These are phyloP conservation scores for Chlamydomonas applanata DNA, from an alignment of 139 green algal genomes.

Conservation along the genomic window DNA sequence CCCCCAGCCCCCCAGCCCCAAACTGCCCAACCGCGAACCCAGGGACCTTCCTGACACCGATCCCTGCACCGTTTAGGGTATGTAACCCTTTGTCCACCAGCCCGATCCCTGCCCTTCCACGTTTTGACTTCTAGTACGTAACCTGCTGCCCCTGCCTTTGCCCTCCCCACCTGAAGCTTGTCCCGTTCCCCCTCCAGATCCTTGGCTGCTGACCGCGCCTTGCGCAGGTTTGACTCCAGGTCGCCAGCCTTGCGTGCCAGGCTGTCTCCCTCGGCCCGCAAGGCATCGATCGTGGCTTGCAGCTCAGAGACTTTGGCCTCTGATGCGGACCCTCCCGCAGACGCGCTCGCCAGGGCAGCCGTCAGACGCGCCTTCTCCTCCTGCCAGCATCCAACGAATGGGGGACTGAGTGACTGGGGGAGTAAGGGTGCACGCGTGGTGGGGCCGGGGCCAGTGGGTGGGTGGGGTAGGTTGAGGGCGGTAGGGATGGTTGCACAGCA, in stretches of 20 bases:
- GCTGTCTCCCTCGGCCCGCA: slow-evolving; percentile 62
- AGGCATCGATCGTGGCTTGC: slow-evolving; percentile 25
- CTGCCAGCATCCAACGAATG: slow-evolving; percentile 35
- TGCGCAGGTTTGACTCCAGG: slow-evolving; percentile 72
- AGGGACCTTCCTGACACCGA: too few species aligned
- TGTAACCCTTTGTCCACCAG: too few species aligned
- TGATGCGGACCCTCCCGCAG: slow-evolving; percentile 24
- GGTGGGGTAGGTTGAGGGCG: too few species aligned
- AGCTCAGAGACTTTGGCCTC: slow-evolving; percentile 44
- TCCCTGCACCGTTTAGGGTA: too few species aligned
- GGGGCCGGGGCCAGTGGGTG: too few species aligned
- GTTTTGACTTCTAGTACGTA: too few species aligned
- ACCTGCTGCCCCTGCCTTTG: not conserved
- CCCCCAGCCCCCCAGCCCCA: too few species aligned
- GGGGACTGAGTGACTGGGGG: too few species aligned
- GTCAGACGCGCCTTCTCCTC: slow-evolving; percentile 55
- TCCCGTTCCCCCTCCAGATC: slow-evolving; percentile 31
- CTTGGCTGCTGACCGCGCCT: slow-evolving; percentile 51
- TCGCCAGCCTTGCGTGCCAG: slow-evolving; percentile 79
- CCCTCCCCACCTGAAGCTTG: not conserved
- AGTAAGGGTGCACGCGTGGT: too few species aligned
- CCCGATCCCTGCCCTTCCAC: too few species aligned
- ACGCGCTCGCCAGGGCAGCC: slow-evolving; percentile 21
- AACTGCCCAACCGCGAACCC: too few species aligned
- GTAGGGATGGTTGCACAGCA: too few species aligned